Evolutionary conservation across 1,139 yeast genomes (phyloP).

Genomic region (Yamadazyma atlantica): DNA sequence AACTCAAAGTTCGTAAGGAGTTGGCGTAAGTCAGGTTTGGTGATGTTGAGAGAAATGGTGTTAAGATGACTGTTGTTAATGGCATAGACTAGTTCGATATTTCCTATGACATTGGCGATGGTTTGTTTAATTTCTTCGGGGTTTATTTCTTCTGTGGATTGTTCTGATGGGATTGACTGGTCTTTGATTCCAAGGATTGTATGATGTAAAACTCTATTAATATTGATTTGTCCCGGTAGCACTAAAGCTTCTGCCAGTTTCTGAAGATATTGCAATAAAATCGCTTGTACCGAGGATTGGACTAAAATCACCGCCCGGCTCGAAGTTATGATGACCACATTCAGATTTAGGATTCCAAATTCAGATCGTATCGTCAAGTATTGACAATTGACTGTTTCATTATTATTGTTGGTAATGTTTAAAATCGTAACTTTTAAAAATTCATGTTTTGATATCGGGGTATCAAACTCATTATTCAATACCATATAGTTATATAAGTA

Average conservation of each 20-base stretch:
- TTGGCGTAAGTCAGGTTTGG: conserved; percentile 19
- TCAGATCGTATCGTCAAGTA: conserved; percentile 1
- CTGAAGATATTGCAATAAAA: background rate
- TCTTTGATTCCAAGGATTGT: background rate
- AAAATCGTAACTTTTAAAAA: background rate
- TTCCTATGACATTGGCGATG: conserved; percentile 10
- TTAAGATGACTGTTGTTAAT: conserved; percentile 16
- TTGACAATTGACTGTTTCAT: background rate
- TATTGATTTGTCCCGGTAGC: background rate
- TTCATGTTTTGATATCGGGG: background rate
- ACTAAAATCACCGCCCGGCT: background rate
- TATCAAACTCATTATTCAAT: background rate
- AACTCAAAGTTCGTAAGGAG: conserved; percentile 11
- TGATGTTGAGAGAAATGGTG: conserved; percentile 25
- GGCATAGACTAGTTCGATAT: conserved; percentile 18
- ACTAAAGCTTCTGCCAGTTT: background rate
- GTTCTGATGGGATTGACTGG: no score
- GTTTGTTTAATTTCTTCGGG: background rate
- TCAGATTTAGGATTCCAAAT: background rate
- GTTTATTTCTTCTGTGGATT: no score
- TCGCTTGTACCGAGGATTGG: background rate
- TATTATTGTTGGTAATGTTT: background rate
- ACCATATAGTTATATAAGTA: background rate
- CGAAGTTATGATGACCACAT: background rate
- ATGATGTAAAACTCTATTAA: background rate